A percentile compares a stretch with the other conserved stretches of the same genome.
These are phyloP conservation scores for Boletus fagicola DNA, from an alignment of 768 basidiomycete species.

Conservation along the genomic window DNA sequence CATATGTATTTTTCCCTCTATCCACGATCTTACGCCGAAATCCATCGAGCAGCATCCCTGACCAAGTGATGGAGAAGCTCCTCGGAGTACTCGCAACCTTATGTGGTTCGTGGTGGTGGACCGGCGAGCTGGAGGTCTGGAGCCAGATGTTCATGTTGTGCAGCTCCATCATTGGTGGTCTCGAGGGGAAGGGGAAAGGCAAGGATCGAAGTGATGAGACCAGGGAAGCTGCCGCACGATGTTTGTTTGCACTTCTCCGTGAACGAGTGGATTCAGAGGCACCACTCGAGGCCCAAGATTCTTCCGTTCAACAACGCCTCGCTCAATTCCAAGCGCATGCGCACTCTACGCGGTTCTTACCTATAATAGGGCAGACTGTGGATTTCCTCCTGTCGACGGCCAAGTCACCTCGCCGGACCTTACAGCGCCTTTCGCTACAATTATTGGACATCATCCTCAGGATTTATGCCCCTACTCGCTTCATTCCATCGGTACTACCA, in stretches of 20 bases:
- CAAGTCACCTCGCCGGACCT: constrained; percentile 51
- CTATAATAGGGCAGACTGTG: constrained; percentile 81
- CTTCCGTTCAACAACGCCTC: constrained; percentile 30
- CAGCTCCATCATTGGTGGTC: constrained; percentile 59
- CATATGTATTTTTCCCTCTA: constrained; percentile 86
- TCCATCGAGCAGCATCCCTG: constrained; percentile 62
- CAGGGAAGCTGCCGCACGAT: constrained; percentile 67
- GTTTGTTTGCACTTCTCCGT: constrained; percentile 63
- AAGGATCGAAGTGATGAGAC: constrained; percentile 79
- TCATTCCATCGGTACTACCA: constrained; percentile 71
- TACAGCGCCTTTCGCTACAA: constrained; percentile 65
- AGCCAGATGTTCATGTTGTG: constrained; percentile 82
- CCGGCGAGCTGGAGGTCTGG: constrained; percentile 70
- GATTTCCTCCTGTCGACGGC: constrained; percentile 65
- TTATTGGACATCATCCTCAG: constrained; percentile 52
- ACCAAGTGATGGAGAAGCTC: constrained; percentile 75
- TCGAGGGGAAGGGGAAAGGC: constrained; percentile 66
- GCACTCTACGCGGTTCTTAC: constrained; percentile 53
- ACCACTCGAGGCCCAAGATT: constrained; percentile 27
- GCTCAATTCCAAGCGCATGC: constrained; percentile 41
- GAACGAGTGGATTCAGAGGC: constrained; percentile 45
- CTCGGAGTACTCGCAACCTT: constrained; percentile 58
- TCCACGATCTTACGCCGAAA: constrained; percentile 83
- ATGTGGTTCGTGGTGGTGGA: constrained; percentile 83
- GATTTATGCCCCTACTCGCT: constrained; percentile 48